Percentiles rank a stretch among this genome's conserved stretches.
Conservation (phyloP, 2,329 filamentous ascomycete species). For the Venturia pyrina region DNA sequence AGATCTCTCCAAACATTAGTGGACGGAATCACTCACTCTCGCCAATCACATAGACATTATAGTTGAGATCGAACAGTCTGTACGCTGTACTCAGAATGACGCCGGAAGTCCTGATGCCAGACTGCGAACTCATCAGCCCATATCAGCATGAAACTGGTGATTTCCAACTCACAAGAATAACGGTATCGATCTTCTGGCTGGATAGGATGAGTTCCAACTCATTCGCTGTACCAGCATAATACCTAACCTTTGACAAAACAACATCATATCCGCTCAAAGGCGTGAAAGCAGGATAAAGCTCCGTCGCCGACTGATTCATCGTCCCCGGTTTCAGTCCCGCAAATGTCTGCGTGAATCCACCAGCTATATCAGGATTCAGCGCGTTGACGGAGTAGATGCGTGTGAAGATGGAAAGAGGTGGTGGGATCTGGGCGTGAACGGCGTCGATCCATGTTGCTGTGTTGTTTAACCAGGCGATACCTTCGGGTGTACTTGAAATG, state of each 20-base stretch:
- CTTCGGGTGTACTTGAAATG: constrained; percentile 24
- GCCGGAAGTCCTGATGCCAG: constrained; percentile 31
- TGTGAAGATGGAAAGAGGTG: constrained; percentile 31
- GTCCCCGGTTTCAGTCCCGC: constrained; percentile 21
- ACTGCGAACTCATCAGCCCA: constrained; percentile 15
- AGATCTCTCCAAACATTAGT: background rate
- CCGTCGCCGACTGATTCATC: constrained; percentile 19
- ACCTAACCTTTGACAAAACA: constrained; percentile 33
- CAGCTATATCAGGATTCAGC: constrained; percentile 27
- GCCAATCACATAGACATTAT: constrained; percentile 28
- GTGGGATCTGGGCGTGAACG: constrained; percentile 25
- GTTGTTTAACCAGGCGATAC: constrained; percentile 25
- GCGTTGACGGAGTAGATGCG: constrained; percentile 27
- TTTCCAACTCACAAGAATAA: constrained; percentile 21
- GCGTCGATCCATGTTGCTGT: constrained; percentile 30
- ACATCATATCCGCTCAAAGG: constrained; percentile 25
- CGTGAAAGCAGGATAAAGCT: constrained; percentile 26
- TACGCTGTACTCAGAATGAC: constrained; percentile 35
- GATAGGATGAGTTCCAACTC: constrained; percentile 31
- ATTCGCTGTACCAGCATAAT: constrained; percentile 33
- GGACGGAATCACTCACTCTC: background rate
- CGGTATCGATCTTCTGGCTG: constrained; percentile 31
- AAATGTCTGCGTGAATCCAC: constrained; percentile 27
- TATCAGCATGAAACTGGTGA: background rate
- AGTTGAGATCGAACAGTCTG: constrained; percentile 34